Percentiles rank a stretch among this genome's conserved stretches.
Evolutionary conservation across 2,329 filamentous ascomycete species (phyloP).

Genomic region (Achaetomium macrosporum): DNA sequence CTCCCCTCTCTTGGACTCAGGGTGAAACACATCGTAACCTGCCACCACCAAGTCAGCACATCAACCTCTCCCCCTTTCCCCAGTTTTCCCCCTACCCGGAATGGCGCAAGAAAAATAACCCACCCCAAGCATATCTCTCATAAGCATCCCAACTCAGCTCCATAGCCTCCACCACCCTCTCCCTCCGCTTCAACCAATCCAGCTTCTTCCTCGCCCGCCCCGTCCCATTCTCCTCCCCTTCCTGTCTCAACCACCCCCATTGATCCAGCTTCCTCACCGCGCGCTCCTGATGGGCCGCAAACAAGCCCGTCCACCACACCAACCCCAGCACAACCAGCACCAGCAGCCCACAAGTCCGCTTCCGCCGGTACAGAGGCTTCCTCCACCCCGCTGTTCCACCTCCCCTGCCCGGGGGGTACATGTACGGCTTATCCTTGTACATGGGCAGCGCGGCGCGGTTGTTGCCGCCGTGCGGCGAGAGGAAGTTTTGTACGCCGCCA

Average conservation of each 20-base stretch:
- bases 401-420: slow-evolving; percentile 54
- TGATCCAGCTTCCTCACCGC: slow-evolving; percentile 32
- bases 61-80: neutral
- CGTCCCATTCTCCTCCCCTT: slow-evolving; percentile 29
- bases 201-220: slow-evolving; percentile 36
- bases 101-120: slow-evolving; percentile 29
- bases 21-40: slow-evolving; percentile 84
- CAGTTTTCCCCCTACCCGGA: neutral
- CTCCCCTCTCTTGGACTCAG: slow-evolving; percentile 68
- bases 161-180: slow-evolving; percentile 84
- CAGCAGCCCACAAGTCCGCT: slow-evolving; percentile 50
- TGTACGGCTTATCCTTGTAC: slow-evolving; percentile 99
- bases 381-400: slow-evolving; percentile 34
- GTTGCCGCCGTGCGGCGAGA: slow-evolving; percentile 19
- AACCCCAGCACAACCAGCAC: slow-evolving; percentile 50
- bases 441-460: slow-evolving; percentile 63
- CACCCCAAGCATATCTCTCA: slow-evolving; percentile 90
- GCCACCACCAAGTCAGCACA: slow-evolving; percentile 26
- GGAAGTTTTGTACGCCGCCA: slow-evolving; percentile 47
- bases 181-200: slow-evolving; percentile 72
- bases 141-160: slow-evolving; percentile 90
- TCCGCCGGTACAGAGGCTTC: slow-evolving; percentile 51
- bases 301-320: slow-evolving; percentile 66
- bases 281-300: slow-evolving; percentile 37
- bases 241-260: slow-evolving; percentile 54